Evolutionary conservation across 2,329 filamentous ascomycete genomes (phyloP), one percentile per base, ranked within the genome.

Genomic region (Thermothelomyces thermophilus): DNA sequence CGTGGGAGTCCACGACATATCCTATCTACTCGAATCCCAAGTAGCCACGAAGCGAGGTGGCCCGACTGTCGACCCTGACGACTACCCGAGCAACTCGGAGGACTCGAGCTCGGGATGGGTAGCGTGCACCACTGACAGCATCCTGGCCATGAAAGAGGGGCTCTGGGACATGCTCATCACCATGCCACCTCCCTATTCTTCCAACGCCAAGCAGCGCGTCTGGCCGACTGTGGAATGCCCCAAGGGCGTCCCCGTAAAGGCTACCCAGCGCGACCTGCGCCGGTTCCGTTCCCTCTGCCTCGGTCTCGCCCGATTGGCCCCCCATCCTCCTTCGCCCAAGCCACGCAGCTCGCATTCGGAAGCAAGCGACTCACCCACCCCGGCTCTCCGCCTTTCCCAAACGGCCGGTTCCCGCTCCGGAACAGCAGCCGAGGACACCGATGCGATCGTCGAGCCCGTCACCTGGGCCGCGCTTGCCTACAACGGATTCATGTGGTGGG

Each of bases 61-160:
- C n/a, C 54, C 58, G 7, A 62, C 66, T 30, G 62, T 60, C 36
- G 65, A 69, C 37, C 40, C 58, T 50, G 64, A 68, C 40, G 64
- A 68, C 40, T 64, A 64, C 36, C 64, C 66, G 10, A 62, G 37
- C 36, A 41, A 67, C 14, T 66, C 69, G 31, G 75, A 73, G 20
- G 74, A 80, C 36, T 64, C 69, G 20, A 75, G 75, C 28, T 70
- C 76, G 13, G 87, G 90, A 34, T 98, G 90, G 90, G 84, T 95
- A 52, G 93, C 91, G 11, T 96, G 90, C 67, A 96, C 91, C 3
- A 97, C 91, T 1, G 93, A 98, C 69, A 91, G 87, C 62, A 93
- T 98, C 51, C 76, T 98, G 13, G 83, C 82, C 41, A 86, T 88
- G 67, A 97, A 97, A 70, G 80, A 83, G 44, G 79, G 86, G 2